Conservation (phyloP, 2,329 filamentous ascomycete species). For the Ceratocystis ficicola region DNA sequence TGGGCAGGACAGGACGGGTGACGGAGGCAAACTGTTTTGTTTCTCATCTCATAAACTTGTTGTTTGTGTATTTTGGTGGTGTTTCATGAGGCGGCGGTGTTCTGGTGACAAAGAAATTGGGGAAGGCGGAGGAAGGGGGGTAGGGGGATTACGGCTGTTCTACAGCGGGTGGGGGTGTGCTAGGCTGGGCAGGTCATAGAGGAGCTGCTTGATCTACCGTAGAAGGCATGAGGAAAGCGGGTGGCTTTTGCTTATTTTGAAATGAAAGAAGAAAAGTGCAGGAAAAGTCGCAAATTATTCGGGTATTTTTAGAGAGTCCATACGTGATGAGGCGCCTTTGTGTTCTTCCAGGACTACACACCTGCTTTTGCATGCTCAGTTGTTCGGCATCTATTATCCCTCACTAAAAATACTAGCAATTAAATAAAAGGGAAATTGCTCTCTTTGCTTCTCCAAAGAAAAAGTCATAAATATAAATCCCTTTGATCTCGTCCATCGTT, state of each 20-base stretch:
- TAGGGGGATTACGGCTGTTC: background rate
- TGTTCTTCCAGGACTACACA: background rate
- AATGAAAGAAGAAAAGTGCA: background rate
- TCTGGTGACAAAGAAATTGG: background rate
- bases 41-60: background rate
- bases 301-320: background rate
- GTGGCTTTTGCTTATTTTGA: background rate
- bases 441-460: background rate
- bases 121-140: background rate
- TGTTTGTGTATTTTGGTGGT: background rate
- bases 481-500: background rate
- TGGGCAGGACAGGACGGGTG: background rate
- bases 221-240: too few species aligned
- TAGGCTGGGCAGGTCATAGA: background rate
- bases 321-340: background rate
- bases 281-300: background rate
- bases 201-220: background rate
- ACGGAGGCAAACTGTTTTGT: background rate
- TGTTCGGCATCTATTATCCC: background rate
- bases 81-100: conserved; percentile 8
- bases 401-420: conserved; percentile 1
- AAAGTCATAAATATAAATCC: background rate
- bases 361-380: background rate
- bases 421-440: background rate
- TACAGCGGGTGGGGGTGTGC: background rate